Evolutionary conservation across 2,329 filamentous ascomycete species (phyloP), one percentile per base, ranked within the genome.

Genomic region (Epicoccum sorghinum): DNA sequence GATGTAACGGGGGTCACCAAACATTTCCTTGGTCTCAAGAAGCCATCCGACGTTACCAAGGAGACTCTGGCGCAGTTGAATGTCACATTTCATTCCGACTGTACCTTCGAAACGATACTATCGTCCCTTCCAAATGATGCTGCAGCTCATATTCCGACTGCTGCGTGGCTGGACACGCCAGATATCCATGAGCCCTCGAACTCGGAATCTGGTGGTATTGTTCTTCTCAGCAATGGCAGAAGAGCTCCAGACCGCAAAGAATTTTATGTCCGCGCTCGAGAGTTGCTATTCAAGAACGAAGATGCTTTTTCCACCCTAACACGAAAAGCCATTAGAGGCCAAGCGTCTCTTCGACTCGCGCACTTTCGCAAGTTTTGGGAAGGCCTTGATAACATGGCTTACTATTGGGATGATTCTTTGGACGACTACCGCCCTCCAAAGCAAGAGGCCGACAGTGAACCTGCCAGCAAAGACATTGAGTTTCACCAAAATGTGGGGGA

Each of bases 301-400:
- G 81, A 82, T 63, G 83, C 79, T 1, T 87, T 84, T 63, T 77
- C 81, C n/a, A 80, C 80, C 43, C 76, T 86, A 47, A 77, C 78
- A 32, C 78, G 83, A 9, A 75, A 81, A 43, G 77, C 78, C 10
- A 73, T 72, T 23, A 74, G 78, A 25, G 78, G 78, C 4, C 76
- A 76, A 12, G 70, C 76, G 48, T 78, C 79, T 14, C 75, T 83
- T 4, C 78, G 81, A 13, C 63, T 87, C 39, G 79, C 81, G 0
- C 81, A 86, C 59, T 79, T 83, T 54, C 77, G 85, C 47, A 85
- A 83, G 51, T 87, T 88, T 69, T 88, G 82, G 80, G 78, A 80
- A 46, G 80, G 78, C 2, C 74, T 88, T 47, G 82, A 86, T 59
- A 80, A 79, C 32, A 78, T 87, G 78, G 77, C 82, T 13, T 82